Evolutionary conservation across 768 basidiomycete genomes (phyloP).

Genomic region (Hygrocybe coccinea): DNA sequence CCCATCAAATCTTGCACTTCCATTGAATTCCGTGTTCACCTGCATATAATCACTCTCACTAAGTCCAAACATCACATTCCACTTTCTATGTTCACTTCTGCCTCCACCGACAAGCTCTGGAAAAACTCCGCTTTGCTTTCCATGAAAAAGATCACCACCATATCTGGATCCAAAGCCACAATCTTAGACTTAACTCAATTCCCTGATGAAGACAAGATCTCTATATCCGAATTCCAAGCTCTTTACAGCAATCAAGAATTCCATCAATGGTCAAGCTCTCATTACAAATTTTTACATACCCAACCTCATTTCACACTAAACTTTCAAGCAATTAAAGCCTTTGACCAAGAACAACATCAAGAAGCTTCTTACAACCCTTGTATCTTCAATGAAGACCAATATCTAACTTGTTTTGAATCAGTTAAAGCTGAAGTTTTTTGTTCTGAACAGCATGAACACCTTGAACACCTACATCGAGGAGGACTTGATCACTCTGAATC

Average conservation of each 20-base stretch:
- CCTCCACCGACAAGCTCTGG: background rate
- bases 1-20: background rate
- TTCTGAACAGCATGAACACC: no score
- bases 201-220: constrained; percentile 9
- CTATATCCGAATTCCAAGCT: constrained; percentile 10
- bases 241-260: background rate
- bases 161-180: background rate
- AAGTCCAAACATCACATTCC: constrained; percentile 2
- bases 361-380: background rate
- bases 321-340: constrained; percentile 12
- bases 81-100: constrained; percentile 2
- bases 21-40: constrained; percentile 10
- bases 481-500: background rate
- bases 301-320: constrained; percentile 10
- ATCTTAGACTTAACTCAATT: constrained; percentile 15
- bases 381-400: background rate
- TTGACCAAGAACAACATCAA: constrained; percentile 10
- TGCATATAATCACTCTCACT: constrained; percentile 8
- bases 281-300: background rate
- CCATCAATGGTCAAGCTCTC: background rate
- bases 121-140: background rate
- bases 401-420: background rate
- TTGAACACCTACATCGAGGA: constrained; percentile 10
- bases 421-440: background rate
- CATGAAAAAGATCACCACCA: background rate